Conservation (phyloP, 23 red algal genomes). For the Pyropia yezoensis region DNA sequence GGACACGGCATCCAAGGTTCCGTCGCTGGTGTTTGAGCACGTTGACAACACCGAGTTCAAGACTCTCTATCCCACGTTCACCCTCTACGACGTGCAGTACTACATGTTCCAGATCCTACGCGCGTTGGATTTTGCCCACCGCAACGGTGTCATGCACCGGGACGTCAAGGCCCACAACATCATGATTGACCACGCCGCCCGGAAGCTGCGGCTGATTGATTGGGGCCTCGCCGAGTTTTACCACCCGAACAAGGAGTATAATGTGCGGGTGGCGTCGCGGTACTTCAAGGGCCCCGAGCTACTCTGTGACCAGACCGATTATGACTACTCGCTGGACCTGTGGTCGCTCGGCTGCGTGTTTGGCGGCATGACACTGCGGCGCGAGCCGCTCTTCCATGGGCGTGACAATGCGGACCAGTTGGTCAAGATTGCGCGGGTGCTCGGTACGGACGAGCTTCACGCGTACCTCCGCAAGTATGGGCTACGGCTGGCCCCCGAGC, state of each 20-base stretch:
- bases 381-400: conserved; percentile 95
- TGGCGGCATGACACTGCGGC: conserved; percentile 92
- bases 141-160: conserved; percentile 96
- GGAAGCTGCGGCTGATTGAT: conserved; percentile 88
- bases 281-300: conserved; percentile 99
- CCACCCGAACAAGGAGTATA: conserved; percentile 89
- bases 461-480: conserved; percentile 80
- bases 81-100: conserved; percentile 75
- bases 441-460: conserved; percentile 84
- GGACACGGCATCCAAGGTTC: conserved; percentile 91
- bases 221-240: conserved; percentile 99
- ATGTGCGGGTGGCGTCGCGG: conserved; percentile 92
- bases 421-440: conserved; percentile 89
- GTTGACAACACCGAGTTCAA: conserved; percentile 98
- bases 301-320: conserved; percentile 86
- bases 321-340: conserved; percentile 98
- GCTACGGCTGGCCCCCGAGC: conserved; percentile 57
- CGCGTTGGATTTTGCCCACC: conserved; percentile 91
- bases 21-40: conserved; percentile 95
- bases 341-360: conserved; percentile 99
- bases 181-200: conserved; percentile 80
- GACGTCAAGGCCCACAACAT: conserved; percentile 99
- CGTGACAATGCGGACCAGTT: conserved; percentile 97
- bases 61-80: conserved; percentile 83
- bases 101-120: conserved; percentile 93